Conservation (phyloP, 179 eudicot genomes). For the Spinacia oleracea region DNA sequence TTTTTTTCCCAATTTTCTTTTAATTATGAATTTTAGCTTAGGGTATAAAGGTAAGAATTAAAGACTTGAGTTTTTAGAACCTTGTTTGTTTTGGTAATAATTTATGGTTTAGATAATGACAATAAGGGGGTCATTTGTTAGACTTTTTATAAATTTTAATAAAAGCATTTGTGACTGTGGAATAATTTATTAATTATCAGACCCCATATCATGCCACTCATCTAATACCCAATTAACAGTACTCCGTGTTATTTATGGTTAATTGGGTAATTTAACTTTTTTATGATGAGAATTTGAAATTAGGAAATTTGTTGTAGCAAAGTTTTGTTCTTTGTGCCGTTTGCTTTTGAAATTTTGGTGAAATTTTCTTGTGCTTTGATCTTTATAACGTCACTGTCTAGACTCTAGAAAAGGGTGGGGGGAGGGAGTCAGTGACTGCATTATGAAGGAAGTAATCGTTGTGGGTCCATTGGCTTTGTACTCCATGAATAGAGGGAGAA, state of each 20-base stretch:
- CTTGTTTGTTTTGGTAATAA: too few species aligned
- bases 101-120: background rate
- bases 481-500: slow-evolving; percentile 7
- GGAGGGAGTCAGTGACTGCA: slow-evolving; percentile 4
- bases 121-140: background rate
- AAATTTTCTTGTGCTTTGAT: background rate
- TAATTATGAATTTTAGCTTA: background rate
- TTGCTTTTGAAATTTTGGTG: background rate
- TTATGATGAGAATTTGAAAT: background rate
- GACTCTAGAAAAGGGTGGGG: slow-evolving; percentile 10
- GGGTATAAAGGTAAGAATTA: background rate
- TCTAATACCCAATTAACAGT: too few species aligned
- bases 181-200: too few species aligned
- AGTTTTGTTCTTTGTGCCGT: background rate
- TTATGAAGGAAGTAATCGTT: slow-evolving; percentile 21
- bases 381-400: slow-evolving; percentile 22
- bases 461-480: slow-evolving; percentile 23
- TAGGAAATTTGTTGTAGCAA: background rate
- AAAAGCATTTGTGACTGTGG: too few species aligned
- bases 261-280: background rate
- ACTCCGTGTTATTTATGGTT: too few species aligned
- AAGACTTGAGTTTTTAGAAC: too few species aligned
- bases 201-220: too few species aligned
- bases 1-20: too few species aligned
- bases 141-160: too few species aligned